Evolutionary conservation across 371 early-diverging fungal species (phyloP).

Genomic region (Chytridiales sp.): DNA sequence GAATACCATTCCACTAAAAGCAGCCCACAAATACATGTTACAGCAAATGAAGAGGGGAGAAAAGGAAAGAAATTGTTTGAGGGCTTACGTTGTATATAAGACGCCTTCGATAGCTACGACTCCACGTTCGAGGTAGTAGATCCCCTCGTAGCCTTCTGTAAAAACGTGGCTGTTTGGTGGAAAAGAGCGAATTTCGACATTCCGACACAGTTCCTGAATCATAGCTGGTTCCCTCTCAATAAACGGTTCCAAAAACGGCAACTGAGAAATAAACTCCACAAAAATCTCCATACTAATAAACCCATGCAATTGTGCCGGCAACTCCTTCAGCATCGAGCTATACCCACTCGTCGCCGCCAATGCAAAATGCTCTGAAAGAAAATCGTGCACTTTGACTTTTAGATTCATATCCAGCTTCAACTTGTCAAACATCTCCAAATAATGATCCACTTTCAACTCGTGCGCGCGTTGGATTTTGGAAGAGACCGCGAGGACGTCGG

Average conservation of each 20-base stretch:
- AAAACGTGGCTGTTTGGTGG: constrained; percentile 44
- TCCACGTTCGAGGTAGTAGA: constrained; percentile 47
- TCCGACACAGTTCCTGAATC: constrained; percentile 49
- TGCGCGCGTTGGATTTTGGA: constrained; percentile 28
- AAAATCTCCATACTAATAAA: constrained; percentile 51
- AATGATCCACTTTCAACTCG: constrained; percentile 47
- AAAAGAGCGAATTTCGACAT: constrained; percentile 39
- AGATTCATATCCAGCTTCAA: constrained; percentile 42
- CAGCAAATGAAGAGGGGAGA: no score
- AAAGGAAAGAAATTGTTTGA: no score
- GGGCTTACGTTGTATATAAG: constrained; percentile 46
- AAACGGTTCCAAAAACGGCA: constrained; percentile 48
- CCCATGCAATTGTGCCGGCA: constrained; percentile 44
- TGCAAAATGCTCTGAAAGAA: constrained; percentile 44
- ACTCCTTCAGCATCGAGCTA: constrained; percentile 35
- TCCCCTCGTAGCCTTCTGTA: constrained; percentile 47
- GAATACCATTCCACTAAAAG: constrained; percentile 42
- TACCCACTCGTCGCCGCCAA: constrained; percentile 32
- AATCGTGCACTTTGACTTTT: constrained; percentile 44
- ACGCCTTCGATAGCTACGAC: constrained; percentile 45
- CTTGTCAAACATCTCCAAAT: constrained; percentile 48
- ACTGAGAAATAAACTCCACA: constrained; percentile 39
- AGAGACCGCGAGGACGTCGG: constrained; percentile 37
- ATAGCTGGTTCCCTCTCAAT: constrained; percentile 45
- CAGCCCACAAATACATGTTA: no score